Evolutionary conservation across 495 filamentous ascomycete species (phyloP).

Genomic region (Daldinia caldariorum): DNA sequence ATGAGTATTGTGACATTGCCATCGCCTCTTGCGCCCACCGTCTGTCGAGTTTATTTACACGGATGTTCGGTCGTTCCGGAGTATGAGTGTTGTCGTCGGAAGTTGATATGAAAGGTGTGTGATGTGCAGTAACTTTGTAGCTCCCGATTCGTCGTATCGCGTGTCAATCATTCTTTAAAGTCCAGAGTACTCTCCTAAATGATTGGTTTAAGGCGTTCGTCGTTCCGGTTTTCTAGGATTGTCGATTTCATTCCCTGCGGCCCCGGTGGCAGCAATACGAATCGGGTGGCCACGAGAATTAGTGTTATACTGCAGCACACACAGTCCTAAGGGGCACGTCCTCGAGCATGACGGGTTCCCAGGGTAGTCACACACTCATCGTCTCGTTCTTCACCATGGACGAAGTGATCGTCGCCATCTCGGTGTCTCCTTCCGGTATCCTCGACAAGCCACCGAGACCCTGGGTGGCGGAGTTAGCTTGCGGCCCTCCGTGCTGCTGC

Average conservation of each 20-base stretch:
- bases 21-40: conserved; percentile 6
- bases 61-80: conserved; percentile 10
- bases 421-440: conserved; percentile 70
- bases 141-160: not conserved
- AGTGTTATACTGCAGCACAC: not conserved
- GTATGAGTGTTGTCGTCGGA: not conserved
- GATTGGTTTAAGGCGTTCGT: not conserved
- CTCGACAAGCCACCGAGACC: conserved; percentile 73
- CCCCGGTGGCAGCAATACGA: not conserved
- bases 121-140: conserved; percentile 6
- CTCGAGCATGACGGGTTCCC: conserved; percentile 1
- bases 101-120: not conserved
- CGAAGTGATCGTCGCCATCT: conserved; percentile 53
- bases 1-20: conserved; percentile 13
- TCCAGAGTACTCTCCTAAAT: not conserved
- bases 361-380: conserved; percentile 37
- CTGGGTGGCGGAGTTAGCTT: conserved; percentile 59
- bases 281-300: not conserved
- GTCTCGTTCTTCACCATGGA: conserved; percentile 64
- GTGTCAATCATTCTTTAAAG: not conserved
- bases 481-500: conserved; percentile 47
- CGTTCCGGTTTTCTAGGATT: not conserved
- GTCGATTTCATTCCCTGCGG: not conserved
- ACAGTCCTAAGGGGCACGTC: not conserved
- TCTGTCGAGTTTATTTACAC: conserved; percentile 20